Evolutionary conservation across 768 basidiomycete genomes (phyloP).

Genomic region (Phaffia australis): DNA sequence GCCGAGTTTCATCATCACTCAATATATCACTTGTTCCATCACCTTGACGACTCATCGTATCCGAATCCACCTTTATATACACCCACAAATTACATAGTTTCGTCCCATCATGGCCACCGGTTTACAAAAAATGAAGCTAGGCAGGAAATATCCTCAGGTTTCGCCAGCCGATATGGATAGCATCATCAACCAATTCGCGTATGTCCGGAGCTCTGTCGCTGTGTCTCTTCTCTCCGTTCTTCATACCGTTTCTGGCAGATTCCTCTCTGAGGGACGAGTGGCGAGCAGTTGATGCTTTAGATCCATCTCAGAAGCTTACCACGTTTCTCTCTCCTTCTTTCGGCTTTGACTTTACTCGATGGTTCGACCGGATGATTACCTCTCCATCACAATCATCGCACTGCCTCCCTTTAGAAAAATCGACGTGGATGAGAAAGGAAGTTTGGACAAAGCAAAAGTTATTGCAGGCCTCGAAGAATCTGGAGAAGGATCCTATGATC

Average conservation of each 20-base stretch:
- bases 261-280: neutral
- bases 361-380: neutral
- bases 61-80: neutral
- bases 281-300: neutral
- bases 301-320: slow-evolving; percentile 5
- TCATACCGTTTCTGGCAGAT: neutral
- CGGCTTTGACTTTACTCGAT: neutral
- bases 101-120: slow-evolving; percentile 15
- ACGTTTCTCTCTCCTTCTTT: slow-evolving; percentile 10
- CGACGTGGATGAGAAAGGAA: slow-evolving; percentile 38
- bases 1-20: neutral
- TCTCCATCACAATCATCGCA: neutral
- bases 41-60: neutral
- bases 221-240: neutral
- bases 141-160: slow-evolving; percentile 86
- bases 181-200: slow-evolving; percentile 94
- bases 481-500: slow-evolving; percentile 76
- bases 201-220: slow-evolving; percentile 37
- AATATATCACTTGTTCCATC: neutral
- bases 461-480: slow-evolving; percentile 64
- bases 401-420: slow-evolving; percentile 30
- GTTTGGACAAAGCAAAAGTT: slow-evolving; percentile 55
- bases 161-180: slow-evolving; percentile 88
- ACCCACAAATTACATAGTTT: neutral
- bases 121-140: slow-evolving; percentile 50